A percentile compares a stretch with the other conserved stretches of the same genome.
Conservation (phyloP, 169 alveolate species). For the Theileria orientalis region DNA sequence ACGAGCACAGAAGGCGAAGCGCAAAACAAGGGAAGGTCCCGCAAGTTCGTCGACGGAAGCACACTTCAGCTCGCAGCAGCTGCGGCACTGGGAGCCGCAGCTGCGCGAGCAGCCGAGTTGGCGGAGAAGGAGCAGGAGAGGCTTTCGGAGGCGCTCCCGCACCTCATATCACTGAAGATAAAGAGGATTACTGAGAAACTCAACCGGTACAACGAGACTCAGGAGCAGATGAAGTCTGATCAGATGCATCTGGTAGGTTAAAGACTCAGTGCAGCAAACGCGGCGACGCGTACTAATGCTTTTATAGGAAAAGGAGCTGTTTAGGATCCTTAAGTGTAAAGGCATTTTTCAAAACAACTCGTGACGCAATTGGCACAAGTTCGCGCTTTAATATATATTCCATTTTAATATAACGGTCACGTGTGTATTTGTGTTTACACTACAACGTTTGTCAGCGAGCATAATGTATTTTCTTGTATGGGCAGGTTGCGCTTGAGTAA, state of each 20-base stretch:
- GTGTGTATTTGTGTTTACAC: too few relatives aligned
- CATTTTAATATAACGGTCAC: too few relatives aligned
- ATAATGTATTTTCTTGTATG: background rate
- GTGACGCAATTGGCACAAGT: background rate
- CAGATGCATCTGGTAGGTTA: conserved; percentile 22
- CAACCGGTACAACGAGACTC: background rate
- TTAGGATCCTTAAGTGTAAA: conserved; percentile 12
- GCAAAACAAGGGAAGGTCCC: too few relatives aligned
- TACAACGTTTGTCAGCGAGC: background rate
- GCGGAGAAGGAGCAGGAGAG: conserved; percentile 41
- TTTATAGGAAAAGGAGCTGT: conserved; percentile 15
- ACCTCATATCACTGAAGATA: conserved; percentile 27
- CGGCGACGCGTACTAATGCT: background rate
- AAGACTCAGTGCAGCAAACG: background rate
- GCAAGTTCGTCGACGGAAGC: conserved; percentile 10
- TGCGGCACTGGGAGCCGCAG: conserved; percentile 33
- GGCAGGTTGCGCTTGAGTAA: background rate
- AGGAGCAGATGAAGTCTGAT: conserved; percentile 34
- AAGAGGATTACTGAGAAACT: conserved; percentile 30
- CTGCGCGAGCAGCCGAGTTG: conserved; percentile 25
- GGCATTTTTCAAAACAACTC: conserved; percentile 5
- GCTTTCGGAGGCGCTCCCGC: background rate
- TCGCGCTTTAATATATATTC: too few relatives aligned
- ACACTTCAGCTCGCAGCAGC: conserved; percentile 28
- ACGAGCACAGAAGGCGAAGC: too few relatives aligned